Evolutionary conservation across 164 flowering plant species (phyloP), one percentile per base, ranked within the genome.

Genomic region (Brasenia schreberi): DNA sequence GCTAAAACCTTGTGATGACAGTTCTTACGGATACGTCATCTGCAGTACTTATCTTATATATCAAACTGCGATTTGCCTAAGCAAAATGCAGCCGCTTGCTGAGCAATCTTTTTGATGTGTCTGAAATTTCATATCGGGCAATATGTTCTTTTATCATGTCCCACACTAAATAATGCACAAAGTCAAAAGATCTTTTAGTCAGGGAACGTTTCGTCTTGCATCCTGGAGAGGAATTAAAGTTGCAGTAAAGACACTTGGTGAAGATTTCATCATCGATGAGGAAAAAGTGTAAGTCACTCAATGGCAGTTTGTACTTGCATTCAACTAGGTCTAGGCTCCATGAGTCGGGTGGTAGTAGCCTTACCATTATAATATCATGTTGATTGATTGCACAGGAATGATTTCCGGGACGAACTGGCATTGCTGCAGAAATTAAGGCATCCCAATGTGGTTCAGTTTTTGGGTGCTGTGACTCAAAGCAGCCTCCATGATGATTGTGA

Each of bases 401-500:
- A 89, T 18, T 94, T 94, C 66, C 80, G 84, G 64, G 96, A 94
- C 77, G 99, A 94, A 81, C 97, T 94, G 85, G 85, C 85, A 19
- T 76, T 94, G 78, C 92, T 91, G 74, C 96, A 89, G 77, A 91
- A 77, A 75, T 77, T 89, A 67, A 79, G 99, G 4, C 99, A 94
- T 84, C 99, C 99, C 67, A 94, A 94, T 79, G 96, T 91, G 0
- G 99, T 94, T 63, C 99, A 94, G 71, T 94, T 94, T 81, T 82
- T 94, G 67, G 97, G 96, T 69, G 99, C 99, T 74, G 99, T 94
- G 61, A 94, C 97, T 69, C 99, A 94, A 71, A 91, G 88, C 74
- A 84, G 86, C 80, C 99, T n/a, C 97, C 52, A 91, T 94, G 99
- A 94, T 94, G 96, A 94, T 94, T 76, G 96, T 94, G 66, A 94